These are phyloP conservation scores for Pythium myriotylum DNA, from an alignment of 352 stramenopile species.

Conservation along the genomic window DNA sequence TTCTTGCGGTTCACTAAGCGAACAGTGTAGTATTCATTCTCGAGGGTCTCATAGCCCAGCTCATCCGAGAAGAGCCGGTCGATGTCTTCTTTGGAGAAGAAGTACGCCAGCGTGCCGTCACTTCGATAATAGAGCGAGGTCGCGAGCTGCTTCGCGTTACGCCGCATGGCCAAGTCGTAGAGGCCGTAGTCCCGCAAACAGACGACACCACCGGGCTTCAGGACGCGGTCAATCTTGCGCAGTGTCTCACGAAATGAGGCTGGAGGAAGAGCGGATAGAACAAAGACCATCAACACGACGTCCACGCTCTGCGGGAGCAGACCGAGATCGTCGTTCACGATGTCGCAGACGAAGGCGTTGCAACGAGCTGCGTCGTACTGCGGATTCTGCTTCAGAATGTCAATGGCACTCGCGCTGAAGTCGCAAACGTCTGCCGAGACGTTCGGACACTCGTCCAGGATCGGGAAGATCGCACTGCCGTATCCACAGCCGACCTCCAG, in stretches of 20 bases:
- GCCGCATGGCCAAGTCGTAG: constrained; percentile 87
- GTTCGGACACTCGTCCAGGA: constrained; percentile 65
- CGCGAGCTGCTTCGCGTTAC: constrained; percentile 67
- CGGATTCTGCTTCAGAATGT: constrained; percentile 59
- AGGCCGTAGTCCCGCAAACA: constrained; percentile 89
- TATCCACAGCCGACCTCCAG: constrained; percentile 88
- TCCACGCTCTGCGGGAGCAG: constrained; percentile 61
- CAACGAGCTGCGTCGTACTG: constrained; percentile 54
- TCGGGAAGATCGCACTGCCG: constrained; percentile 86
- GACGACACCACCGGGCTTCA: constrained; percentile 68
- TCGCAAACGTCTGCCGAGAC: constrained; percentile 78
- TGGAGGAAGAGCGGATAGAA: constrained; percentile 76
- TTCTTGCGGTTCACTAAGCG: constrained; percentile 77
- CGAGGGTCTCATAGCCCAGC: constrained; percentile 46
- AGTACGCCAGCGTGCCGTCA: constrained; percentile 77
- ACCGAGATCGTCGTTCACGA: constrained; percentile 54
- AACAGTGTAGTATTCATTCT: constrained; percentile 82
- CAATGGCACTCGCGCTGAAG: constrained; percentile 81
- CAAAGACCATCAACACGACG: constrained; percentile 84
- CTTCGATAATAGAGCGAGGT: constrained; percentile 71
- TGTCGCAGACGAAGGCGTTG: constrained; percentile 74
- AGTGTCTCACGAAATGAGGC: constrained; percentile 51
- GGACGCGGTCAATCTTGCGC: constrained; percentile 51
- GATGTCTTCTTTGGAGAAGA: constrained; percentile 72
- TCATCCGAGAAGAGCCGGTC: constrained; percentile 44